Base-by-base conservation (phyloP, 225 moss, liverwort and hornwort species). In the Bryoerythrophyllum caledonicum region DNA sequence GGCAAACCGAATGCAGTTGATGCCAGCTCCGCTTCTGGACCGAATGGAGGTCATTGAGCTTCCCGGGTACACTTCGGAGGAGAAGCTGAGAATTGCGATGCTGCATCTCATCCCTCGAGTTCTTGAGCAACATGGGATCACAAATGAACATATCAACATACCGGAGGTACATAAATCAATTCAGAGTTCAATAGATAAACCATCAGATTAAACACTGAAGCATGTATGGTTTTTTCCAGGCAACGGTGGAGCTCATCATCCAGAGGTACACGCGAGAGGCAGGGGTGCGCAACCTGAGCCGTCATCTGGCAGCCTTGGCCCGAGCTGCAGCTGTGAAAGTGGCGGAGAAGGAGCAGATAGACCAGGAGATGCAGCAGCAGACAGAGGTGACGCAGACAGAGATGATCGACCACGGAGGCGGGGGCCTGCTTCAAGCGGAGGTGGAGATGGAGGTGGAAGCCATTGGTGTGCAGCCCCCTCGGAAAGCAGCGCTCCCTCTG, bases 41-140 rank as follows among this genome's bases (percentile, higher is more conserved):
- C 86, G 88, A n/a, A 88, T 88, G 88, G 88, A 88, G 74, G 86
- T 88, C 43, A 88, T 88, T 23, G 88, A 88, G 74, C 81, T 88
- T 4, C 88, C 88, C 23, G 88, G 88, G 24, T 88, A 88, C 51
- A 86, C 88, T 53, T 79, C 85, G 10, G 88, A 88, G 60, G 88
- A 88, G 70, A 88, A 88, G 74, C 79, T 88, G 77, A 63, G 76
- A 48, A 88, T 88, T 37, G 88, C 88, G 16, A 88, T 88, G 88
- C 79, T 81, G 35, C 88, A 88, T 77, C 77, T 88, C 14, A 81
- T 88, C 30, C 88, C 88, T 74, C 88, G 88, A 19, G 77, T 88
- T 71, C 81, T 88, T 53, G 88, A 88, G 63, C 88, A 88, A 57
- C 88, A 88, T 56, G 88, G 88, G 8, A 86, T 88, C 71, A 83